Conservation (phyloP, 805 yeast species). For the Candida koratica region DNA sequence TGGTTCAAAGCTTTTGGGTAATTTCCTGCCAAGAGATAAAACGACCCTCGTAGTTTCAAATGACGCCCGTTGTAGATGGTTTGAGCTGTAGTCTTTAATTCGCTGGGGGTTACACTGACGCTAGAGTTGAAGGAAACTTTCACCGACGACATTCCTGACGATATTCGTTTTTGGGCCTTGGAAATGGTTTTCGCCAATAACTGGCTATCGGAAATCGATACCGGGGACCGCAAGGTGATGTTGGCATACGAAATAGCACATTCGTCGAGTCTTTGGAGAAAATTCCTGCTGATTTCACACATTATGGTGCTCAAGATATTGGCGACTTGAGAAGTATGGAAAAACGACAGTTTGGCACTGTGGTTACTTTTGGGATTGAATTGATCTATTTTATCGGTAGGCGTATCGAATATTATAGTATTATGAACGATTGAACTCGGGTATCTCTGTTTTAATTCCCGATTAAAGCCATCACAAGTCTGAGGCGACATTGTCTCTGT, state of each 20-base stretch:
- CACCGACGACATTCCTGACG: slow-evolving; percentile 35
- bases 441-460: slow-evolving; percentile 38
- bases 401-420: slow-evolving; percentile 51
- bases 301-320: slow-evolving; percentile 52
- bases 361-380: slow-evolving; percentile 17
- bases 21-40: slow-evolving; percentile 78
- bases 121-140: slow-evolving; percentile 24
- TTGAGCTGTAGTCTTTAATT: slow-evolving; percentile 32
- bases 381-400: slow-evolving; percentile 16
- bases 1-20: slow-evolving; percentile 64
- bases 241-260: slow-evolving; percentile 73
- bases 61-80: slow-evolving; percentile 66
- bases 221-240: slow-evolving; percentile 81
- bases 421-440: slow-evolving; percentile 55
- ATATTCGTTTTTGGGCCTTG: slow-evolving; percentile 40
- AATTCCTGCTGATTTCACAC: slow-evolving; percentile 66
- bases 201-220: slow-evolving; percentile 52
- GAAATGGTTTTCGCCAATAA: slow-evolving; percentile 38
- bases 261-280: slow-evolving; percentile 59
- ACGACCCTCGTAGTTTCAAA: slow-evolving; percentile 68
- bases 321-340: slow-evolving; percentile 22
- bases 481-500: slow-evolving; percentile 10
- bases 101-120: slow-evolving; percentile 14
- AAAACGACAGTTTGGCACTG: slow-evolving; percentile 18
- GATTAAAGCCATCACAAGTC: background rate